Base-by-base conservation (phyloP, 176 grass and related monocot species). In the Elymus sibiricus region DNA sequence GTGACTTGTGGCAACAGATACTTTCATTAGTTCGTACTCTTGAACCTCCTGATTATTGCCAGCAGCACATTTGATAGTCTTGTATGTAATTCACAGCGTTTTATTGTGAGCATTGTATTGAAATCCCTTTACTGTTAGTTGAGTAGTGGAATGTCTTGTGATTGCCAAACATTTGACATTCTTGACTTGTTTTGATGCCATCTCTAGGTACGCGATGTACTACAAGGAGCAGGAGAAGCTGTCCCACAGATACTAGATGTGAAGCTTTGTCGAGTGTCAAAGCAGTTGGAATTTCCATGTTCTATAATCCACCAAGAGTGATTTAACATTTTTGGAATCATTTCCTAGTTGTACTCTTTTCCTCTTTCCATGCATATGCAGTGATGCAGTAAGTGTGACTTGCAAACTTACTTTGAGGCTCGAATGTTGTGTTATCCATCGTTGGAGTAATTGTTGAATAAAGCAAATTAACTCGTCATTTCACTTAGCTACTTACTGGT, bases 191-290 rank as follows among this genome's bases (percentile, higher is more conserved):
- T 87, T 59, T 88, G 27, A 77, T 85, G 32, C 21, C 29, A 61
- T 86, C 63, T 82, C 63, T 82, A 99, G 97, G 10, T 99, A 99
- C 42, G 97, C 88, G 0, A 91, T 91, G 88, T 94, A 92, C 82
- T 99, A 96, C 76, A 79, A 87, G 90, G 97, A 99, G 79, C 88
- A 93, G 88, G 97, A 99, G 87, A 99, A 99, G 84, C 76, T 96
- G 40, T 81, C 83, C 72, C 97, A 96, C 77, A 95, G 97, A 79
- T 99, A 83, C 88, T 99, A 56, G 92, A 80, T 14, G n/a, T 5
- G 62, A 78, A 22, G 53, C n/a, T 89, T 26, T 44, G 12, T 73
- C 0, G 59, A 44, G 9, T 74, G 40, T 19, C 4, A 39, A 32
- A 43, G 43, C 87, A 70, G 46, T 71, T 71, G 43, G 26, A 63